Evolutionary conservation across 805 yeast species (phyloP), one percentile per base, ranked within the genome.

Genomic region (Candida alai): DNA sequence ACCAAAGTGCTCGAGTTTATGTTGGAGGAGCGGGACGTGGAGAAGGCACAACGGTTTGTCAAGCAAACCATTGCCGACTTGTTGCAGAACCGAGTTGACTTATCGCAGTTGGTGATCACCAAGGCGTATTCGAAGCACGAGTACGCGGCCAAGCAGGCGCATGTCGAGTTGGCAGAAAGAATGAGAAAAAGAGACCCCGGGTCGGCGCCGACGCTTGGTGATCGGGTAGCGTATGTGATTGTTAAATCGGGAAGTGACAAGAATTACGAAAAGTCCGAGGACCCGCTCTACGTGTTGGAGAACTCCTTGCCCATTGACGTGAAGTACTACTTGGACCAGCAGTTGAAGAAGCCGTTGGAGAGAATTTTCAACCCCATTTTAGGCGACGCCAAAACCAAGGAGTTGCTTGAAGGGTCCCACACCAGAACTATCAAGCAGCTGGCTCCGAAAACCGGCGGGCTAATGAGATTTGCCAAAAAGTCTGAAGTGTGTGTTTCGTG

Each of bases 161-260:
- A 93, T 58, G 95, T 89, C 18, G 97, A 90, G 47, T 71, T 93
- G 28, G 96, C 98, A 0, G 96, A 89, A 50, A 73, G 97, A 48
- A 93, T 93, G 97, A 74, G 80, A 35, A 87, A 88, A 55, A 81
- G 99, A 68, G 99, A 93, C 54, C 83, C 95, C 0, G 99, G 99
- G 16, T 83, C 95, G 6, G 98, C 98, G 1, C 98, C 98, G 3
- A 79, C 87, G 9, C 73, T 93, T 30, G 99, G 99, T 38, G 99
- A 93, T 56, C 84, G 99, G 62, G 97, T 93, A 20, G 97, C 97
- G 5, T 93, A 90, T 54, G 98, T 93, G 22, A 89, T 93, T 39
- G 82, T 85, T 46, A 63, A 60, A 33, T 79, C 90, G 0, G 81
- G 86, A 4, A 80, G 86, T 33, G 84, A 86, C 37, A 89, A 87